Evolutionary conservation across 2,329 filamentous ascomycete species (phyloP).

Genomic region (Septoria petroselini): DNA sequence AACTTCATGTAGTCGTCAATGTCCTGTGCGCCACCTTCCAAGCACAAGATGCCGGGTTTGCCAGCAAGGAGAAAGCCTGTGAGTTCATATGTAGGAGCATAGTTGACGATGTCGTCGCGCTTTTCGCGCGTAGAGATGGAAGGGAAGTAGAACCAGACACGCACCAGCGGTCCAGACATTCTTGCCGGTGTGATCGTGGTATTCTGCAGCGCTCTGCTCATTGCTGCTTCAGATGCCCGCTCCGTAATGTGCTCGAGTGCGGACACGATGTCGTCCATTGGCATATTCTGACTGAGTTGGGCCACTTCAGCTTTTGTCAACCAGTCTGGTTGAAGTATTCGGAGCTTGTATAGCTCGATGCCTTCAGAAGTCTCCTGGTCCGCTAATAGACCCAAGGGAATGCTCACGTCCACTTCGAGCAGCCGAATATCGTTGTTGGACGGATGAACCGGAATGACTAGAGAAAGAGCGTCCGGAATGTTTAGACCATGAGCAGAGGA

Average conservation of each 20-base stretch:
- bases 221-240: conserved; percentile 26
- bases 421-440: not conserved
- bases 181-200: not conserved
- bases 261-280: conserved; percentile 46
- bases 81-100: conserved; percentile 52
- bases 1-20: conserved; percentile 61
- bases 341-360: conserved; percentile 34
- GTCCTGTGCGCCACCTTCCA: conserved; percentile 48
- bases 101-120: conserved; percentile 55
- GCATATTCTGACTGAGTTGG: conserved; percentile 42
- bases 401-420: conserved; percentile 5
- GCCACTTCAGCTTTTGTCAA: conserved; percentile 51
- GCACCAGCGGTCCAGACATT: conserved; percentile 39
- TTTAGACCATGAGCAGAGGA: not conserved
- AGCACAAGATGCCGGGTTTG: conserved; percentile 56
- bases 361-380: not conserved
- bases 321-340: conserved; percentile 52
- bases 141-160: conserved; percentile 64
- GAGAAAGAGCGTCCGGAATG: conserved; percentile 6
- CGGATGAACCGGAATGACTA: conserved; percentile 1
- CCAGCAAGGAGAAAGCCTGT: conserved; percentile 61
- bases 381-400: conserved; percentile 2
- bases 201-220: not conserved
- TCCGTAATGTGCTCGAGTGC: conserved; percentile 48
- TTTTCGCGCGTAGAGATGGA: conserved; percentile 60